phyloP scores from a whole-genome alignment of 2,329 filamentous ascomycete genomes.

The Diplodia mutila region DNA sequence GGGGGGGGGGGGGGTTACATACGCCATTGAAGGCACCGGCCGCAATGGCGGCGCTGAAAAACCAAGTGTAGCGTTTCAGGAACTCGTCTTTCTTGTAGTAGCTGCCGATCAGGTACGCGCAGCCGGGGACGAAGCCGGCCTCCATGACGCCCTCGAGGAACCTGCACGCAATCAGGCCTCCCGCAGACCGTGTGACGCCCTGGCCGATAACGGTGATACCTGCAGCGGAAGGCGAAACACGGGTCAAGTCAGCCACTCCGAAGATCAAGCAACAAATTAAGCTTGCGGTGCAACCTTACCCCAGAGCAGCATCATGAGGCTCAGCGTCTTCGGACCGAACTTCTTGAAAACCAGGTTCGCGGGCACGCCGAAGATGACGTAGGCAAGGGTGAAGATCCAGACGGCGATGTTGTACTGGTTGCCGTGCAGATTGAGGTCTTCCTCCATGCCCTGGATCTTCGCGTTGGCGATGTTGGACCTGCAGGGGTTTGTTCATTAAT shows the following conservation, averaged over 20 bases:
- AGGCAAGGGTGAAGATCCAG: conserved; percentile 45
- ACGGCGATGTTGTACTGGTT: conserved; percentile 44
- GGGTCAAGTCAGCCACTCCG: neutral
- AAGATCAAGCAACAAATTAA: neutral
- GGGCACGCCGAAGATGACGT: conserved; percentile 42
- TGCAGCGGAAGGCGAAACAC: conserved; percentile 22
- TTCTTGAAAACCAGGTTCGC: conserved; percentile 41
- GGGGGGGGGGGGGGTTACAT: neutral
- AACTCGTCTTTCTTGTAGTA: conserved; percentile 59
- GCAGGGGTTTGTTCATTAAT: neutral
- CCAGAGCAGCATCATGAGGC: conserved; percentile 42
- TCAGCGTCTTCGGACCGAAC: conserved; percentile 38
- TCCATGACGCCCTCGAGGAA: conserved; percentile 40
- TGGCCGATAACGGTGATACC: conserved; percentile 41
- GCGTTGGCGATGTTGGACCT: conserved; percentile 37
- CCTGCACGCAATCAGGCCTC: conserved; percentile 37
- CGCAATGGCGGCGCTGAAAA: conserved; percentile 62
- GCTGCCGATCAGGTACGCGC: conserved; percentile 35
- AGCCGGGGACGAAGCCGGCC: conserved; percentile 46
- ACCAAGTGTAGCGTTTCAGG: conserved; percentile 59
- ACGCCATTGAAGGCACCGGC: conserved; percentile 63
- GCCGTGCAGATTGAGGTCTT: conserved; percentile 40
- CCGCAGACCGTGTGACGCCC: conserved; percentile 32
- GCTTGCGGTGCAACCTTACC: conserved; percentile 24
- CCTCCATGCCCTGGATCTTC: conserved; percentile 40